Percentiles rank a stretch among this genome's conserved stretches.
These are phyloP conservation scores for Plasmodium blacklocki DNA, from an alignment of 169 alveolate genomes.

Conservation along the genomic window DNA sequence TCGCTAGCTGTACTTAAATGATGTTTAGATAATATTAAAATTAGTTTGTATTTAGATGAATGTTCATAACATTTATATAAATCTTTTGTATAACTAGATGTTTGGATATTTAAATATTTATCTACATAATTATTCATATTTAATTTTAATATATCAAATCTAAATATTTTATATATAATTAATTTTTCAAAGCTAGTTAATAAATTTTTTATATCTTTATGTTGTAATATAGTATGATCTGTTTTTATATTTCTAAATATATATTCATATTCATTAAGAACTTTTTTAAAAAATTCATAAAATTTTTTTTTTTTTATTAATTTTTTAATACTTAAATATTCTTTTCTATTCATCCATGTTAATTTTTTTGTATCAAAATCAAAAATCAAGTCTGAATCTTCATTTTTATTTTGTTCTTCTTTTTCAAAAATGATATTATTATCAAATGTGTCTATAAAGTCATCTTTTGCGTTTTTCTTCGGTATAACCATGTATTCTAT, in stretches of 20 bases:
- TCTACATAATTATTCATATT: conserved; percentile 71
- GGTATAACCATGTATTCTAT: conserved; percentile 21
- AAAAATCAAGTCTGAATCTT: conserved; percentile 8
- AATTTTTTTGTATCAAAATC: conserved; percentile 64
- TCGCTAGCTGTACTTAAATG: conserved; percentile 70
- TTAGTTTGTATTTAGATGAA: conserved; percentile 63
- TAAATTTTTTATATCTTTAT: conserved; percentile 54
- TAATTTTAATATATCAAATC: conserved; percentile 62
- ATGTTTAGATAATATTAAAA: conserved; percentile 43
- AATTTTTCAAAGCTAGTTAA: conserved; percentile 52
- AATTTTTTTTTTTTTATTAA: conserved; percentile 58
- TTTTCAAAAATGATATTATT: conserved; percentile 21
- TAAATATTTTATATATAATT: conserved; percentile 67
- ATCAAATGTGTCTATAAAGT: conserved; percentile 36
- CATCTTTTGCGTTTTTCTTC: conserved; percentile 40
- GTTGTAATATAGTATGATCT: conserved; percentile 69
- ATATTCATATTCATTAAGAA: conserved; percentile 71
- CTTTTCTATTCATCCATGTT: conserved; percentile 68
- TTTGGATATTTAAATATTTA: conserved; percentile 30
- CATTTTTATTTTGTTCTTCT: neutral
- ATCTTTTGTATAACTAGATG: conserved; percentile 62
- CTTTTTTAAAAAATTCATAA: conserved; percentile 49
- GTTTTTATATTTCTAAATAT: conserved; percentile 60
- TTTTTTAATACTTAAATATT: conserved; percentile 54
- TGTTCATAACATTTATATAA: conserved; percentile 73